Conservation (phyloP, 2,329 filamentous ascomycete species). For the Aspergillus sclerotialis region DNA sequence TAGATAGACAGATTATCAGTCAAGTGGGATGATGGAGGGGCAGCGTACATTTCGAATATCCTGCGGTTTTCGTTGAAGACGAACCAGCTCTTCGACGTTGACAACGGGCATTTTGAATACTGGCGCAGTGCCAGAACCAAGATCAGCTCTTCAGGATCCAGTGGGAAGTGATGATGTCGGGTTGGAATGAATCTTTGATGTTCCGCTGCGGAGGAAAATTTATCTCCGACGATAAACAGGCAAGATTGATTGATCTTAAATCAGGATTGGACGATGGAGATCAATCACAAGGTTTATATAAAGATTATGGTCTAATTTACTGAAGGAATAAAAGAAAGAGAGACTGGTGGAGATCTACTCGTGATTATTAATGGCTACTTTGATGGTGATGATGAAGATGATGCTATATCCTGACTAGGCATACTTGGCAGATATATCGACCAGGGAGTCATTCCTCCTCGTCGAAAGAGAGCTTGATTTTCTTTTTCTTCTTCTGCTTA, state of each 20-base stretch:
- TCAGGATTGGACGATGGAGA: too few relatives aligned
- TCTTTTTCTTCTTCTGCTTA: constrained; percentile 35
- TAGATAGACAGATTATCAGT: too few relatives aligned
- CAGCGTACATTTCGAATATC: constrained; percentile 81
- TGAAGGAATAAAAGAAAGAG: neutral
- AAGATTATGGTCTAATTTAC: neutral
- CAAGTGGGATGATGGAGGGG: constrained; percentile 24
- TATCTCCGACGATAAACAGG: too few relatives aligned
- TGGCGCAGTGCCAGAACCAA: constrained; percentile 7
- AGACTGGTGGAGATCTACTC: neutral
- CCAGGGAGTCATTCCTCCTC: too few relatives aligned
- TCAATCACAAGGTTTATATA: too few relatives aligned
- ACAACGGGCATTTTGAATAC: constrained; percentile 74
- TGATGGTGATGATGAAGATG: neutral
- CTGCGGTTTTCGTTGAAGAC: constrained; percentile 78
- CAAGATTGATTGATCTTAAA: too few relatives aligned
- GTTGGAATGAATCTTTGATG: constrained; percentile 5
- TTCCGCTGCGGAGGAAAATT: constrained; percentile 9
- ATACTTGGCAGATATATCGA: too few relatives aligned
- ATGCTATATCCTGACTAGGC: constrained; percentile 1
- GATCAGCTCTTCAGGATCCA: constrained; percentile 5
- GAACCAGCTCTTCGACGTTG: constrained; percentile 79
- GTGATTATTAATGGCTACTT: constrained; percentile 7
- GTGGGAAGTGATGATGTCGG: constrained; percentile 4
- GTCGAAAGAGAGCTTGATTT: constrained; percentile 41